Evolutionary conservation across 169 alveolate genomes (phyloP).

Genomic region (Besnoitia besnoiti): DNA sequence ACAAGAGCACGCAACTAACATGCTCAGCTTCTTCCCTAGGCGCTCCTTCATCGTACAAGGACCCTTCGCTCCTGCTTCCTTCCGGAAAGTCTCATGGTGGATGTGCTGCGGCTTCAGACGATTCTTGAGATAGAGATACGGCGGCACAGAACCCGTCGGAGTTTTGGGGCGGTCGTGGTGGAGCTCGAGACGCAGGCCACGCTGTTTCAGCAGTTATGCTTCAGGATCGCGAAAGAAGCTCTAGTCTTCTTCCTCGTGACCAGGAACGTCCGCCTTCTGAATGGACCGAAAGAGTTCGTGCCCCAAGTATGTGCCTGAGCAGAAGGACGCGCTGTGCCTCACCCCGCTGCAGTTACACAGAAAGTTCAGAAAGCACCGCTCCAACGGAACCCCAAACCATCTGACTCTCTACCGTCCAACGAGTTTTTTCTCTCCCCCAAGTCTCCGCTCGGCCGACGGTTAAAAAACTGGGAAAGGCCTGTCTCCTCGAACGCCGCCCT

Average conservation of each 20-base stretch:
- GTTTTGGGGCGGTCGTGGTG: background rate
- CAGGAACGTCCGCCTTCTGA: background rate
- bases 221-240: background rate
- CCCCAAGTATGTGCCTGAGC: constrained; percentile 34
- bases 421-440: no score
- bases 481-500: no score
- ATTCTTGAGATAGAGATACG: background rate
- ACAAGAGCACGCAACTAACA: no score
- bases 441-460: no score
- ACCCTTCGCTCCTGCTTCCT: no score
- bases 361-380: no score
- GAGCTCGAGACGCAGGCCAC: background rate
- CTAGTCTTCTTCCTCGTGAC: constrained; percentile 42
- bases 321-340: background rate
- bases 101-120: background rate
- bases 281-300: constrained; percentile 25
- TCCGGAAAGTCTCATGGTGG: background rate
- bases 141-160: background rate
- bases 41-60: no score
- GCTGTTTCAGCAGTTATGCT: constrained; percentile 4
- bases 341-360: background rate
- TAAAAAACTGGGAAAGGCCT: no score
- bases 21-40: no score
- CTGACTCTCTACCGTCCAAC: no score
- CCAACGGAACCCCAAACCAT: no score